phyloP scores from a whole-genome alignment of 225 moss, liverwort and hornwort species.

The Climacium dendroides region DNA sequence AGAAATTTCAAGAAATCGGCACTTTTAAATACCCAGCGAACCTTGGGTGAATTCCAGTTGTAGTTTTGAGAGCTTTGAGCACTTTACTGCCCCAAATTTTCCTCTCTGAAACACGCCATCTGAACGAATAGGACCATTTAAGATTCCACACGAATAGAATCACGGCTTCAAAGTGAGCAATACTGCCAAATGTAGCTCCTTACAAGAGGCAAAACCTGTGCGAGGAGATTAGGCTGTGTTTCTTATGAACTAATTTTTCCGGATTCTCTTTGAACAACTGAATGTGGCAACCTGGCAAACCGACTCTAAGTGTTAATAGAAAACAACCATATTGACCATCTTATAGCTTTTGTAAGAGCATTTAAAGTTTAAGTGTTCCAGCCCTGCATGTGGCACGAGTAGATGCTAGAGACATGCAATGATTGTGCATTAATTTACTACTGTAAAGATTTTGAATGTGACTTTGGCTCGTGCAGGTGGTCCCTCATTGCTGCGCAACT shows the following conservation, averaged over 20 bases:
- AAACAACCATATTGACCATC: neutral
- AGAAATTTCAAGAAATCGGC: neutral
- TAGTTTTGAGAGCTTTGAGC: neutral
- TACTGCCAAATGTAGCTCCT: neutral
- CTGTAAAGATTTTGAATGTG: neutral
- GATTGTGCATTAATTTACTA: neutral
- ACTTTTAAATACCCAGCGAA: neutral
- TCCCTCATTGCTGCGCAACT: constrained; percentile 62
- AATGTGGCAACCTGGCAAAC: neutral
- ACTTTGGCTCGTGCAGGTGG: constrained; percentile 23
- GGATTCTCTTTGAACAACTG: neutral
- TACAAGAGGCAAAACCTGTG: neutral
- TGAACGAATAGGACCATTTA: neutral
- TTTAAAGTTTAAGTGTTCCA: neutral
- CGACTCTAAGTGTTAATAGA: neutral
- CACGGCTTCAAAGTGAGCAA: neutral
- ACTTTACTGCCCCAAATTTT: neutral
- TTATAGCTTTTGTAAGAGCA: neutral
- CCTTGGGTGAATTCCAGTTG: neutral
- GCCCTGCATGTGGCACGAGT: neutral
- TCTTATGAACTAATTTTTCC: neutral
- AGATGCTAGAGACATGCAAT: neutral
- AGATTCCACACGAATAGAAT: neutral
- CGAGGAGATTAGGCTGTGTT: neutral
- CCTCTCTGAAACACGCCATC: neutral